A percentile compares a stretch with the other conserved stretches of the same genome.
These are phyloP conservation scores for Lactarius indigo DNA, from an alignment of 768 basidiomycete species.

Conservation along the genomic window DNA sequence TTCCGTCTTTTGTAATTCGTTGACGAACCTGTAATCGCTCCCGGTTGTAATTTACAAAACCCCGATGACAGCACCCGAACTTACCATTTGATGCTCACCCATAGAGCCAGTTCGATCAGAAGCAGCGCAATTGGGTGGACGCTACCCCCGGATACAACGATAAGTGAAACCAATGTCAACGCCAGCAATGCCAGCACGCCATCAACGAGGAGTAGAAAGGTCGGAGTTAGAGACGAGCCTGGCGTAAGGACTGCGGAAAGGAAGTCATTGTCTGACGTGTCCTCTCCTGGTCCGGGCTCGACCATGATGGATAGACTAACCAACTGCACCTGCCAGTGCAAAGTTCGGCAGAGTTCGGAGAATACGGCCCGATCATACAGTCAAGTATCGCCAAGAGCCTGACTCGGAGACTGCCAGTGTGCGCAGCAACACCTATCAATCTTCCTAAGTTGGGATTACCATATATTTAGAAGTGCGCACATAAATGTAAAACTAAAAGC, in stretches of 20 bases:
- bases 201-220: conserved; percentile 62
- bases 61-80: conserved; percentile 27
- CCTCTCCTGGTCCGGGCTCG: neutral
- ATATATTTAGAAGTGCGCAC: neutral
- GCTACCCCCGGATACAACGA: conserved; percentile 60
- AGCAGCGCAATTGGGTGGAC: conserved; percentile 66
- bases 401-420: too few species aligned
- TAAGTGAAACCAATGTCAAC: conserved; percentile 54
- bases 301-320: neutral
- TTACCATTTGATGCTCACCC: conserved; percentile 82
- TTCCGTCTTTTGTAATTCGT: conserved; percentile 42
- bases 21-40: conserved; percentile 52
- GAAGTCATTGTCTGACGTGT: conserved; percentile 32
- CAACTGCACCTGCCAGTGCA: too few species aligned
- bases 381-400: too few species aligned
- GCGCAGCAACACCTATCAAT: neutral
- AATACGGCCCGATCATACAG: neutral
- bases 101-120: conserved; percentile 61
- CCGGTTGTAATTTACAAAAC: neutral
- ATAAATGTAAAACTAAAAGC: neutral
- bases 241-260: conserved; percentile 61
- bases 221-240: conserved; percentile 72
- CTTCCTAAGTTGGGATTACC: neutral
- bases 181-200: conserved; percentile 56
- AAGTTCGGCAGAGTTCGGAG: neutral